A percentile compares a stretch with the other conserved stretches of the same genome.
These are phyloP conservation scores for Penicillium turbatum DNA, from an alignment of 495 filamentous ascomycete genomes.

Conservation along the genomic window DNA sequence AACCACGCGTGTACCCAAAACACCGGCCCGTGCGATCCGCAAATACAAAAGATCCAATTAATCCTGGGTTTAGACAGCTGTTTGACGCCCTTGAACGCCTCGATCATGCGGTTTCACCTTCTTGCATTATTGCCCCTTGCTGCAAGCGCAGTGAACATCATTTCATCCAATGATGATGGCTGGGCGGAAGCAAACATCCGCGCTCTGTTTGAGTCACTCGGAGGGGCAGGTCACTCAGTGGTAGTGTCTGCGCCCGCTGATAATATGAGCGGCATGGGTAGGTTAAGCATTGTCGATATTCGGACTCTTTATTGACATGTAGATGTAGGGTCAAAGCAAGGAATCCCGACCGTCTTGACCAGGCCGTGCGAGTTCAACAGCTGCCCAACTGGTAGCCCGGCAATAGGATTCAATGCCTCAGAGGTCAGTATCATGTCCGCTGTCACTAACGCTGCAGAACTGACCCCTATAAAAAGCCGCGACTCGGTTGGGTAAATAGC, in stretches of 20 bases:
- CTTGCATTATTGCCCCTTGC: conserved; percentile 5
- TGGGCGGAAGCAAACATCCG: conserved; percentile 67
- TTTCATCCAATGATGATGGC: conserved; percentile 68
- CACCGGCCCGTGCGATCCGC: neutral
- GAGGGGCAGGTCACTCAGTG: conserved; percentile 50
- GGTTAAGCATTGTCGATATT: neutral
- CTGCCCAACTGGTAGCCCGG: conserved; percentile 52
- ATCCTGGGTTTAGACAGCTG: neutral
- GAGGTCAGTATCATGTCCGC: conserved; percentile 12
- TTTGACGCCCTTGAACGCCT: neutral
- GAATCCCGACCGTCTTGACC: conserved; percentile 39
- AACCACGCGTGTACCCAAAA: neutral
- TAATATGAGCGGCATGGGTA: conserved; percentile 60
- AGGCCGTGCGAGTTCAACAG: conserved; percentile 53
- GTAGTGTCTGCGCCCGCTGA: conserved; percentile 62
- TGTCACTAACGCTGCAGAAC: neutral
- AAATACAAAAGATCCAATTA: neutral
- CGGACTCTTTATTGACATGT: neutral
- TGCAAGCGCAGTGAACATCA: conserved; percentile 47
- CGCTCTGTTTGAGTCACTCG: conserved; percentile 49
- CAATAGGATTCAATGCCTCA: conserved; percentile 52
- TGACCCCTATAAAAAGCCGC: conserved; percentile 24
- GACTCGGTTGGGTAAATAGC: conserved; percentile 66
- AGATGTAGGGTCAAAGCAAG: conserved; percentile 48
- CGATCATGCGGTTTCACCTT: conserved; percentile 11